These are phyloP conservation scores for Podospora pseudopauciseta DNA, from an alignment of 495 filamentous ascomycete genomes.

Conservation along the genomic window DNA sequence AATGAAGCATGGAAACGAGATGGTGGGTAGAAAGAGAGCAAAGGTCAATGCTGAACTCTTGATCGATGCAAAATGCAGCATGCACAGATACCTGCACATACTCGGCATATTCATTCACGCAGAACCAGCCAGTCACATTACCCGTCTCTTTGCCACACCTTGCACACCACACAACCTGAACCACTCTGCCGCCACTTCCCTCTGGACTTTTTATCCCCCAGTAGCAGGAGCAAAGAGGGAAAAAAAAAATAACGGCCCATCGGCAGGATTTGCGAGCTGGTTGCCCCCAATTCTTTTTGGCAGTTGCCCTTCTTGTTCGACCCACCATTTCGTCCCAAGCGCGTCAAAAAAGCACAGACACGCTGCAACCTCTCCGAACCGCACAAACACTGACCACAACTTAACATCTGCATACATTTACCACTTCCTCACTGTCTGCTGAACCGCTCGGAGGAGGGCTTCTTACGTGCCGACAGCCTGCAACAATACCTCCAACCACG, in stretches of 20 bases:
- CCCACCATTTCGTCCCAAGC: neutral
- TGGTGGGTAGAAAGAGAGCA: neutral
- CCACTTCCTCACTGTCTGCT: no score
- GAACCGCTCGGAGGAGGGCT: no score
- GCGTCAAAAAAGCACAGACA: neutral
- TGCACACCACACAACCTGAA: neutral
- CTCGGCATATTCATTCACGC: neutral
- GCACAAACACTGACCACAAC: neutral
- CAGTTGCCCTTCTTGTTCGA: neutral
- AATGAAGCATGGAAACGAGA: no score
- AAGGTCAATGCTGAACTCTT: neutral
- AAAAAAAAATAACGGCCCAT: neutral
- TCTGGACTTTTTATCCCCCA: neutral
- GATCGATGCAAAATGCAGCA: neutral
- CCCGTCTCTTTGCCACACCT: slow-evolving; percentile 9
- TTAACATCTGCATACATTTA: neutral
- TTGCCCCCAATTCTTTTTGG: neutral
- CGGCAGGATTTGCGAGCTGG: neutral
- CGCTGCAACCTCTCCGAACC: neutral
- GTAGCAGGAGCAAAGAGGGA: no score
- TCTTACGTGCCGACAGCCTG: no score
- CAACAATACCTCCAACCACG: no score
- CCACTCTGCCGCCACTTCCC: neutral
- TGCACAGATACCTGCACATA: neutral
- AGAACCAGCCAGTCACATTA: slow-evolving; percentile 3